Conservation (phyloP, 2,329 filamentous ascomycete species). For the Sporothrix pallida region DNA sequence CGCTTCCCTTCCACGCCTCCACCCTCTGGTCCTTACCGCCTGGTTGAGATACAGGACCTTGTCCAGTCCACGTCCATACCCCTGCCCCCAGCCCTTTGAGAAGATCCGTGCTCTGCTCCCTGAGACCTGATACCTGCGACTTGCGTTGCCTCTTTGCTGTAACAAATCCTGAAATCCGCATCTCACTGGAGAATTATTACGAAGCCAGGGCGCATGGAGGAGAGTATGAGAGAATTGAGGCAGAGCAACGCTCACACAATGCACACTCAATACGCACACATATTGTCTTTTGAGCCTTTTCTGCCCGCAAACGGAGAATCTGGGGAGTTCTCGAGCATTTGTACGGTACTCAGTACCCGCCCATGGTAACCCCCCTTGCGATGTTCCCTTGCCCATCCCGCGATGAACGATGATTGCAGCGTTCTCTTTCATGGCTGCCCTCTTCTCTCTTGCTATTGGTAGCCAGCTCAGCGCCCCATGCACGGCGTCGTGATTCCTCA, state of each 20-base stretch:
- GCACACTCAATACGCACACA: neutral
- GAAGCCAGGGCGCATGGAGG: too few species aligned
- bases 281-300: neutral
- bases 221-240: slow-evolving; percentile 1
- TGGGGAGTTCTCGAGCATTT: neutral
- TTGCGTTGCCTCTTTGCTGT: slow-evolving; percentile 19
- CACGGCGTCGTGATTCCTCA: slow-evolving; percentile 14
- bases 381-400: slow-evolving; percentile 1
- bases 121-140: neutral
- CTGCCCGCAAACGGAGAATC: slow-evolving; percentile 12
- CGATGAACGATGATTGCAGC: neutral
- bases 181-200: slow-evolving; percentile 8
- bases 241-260: neutral
- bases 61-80: neutral
- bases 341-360: neutral
- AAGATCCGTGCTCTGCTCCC: slow-evolving; percentile 18
- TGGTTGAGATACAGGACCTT: slow-evolving; percentile 7
- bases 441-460: slow-evolving; percentile 10
- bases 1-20: neutral
- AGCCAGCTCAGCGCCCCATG: neutral
- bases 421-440: too few species aligned
- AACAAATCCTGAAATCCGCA: slow-evolving; percentile 18
- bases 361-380: slow-evolving; percentile 6
- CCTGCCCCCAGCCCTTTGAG: neutral
- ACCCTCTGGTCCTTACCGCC: neutral